Percentiles rank a stretch among this genome's conserved stretches.
Conservation (phyloP, 768 basidiomycete species). For the Russula sp. region DNA sequence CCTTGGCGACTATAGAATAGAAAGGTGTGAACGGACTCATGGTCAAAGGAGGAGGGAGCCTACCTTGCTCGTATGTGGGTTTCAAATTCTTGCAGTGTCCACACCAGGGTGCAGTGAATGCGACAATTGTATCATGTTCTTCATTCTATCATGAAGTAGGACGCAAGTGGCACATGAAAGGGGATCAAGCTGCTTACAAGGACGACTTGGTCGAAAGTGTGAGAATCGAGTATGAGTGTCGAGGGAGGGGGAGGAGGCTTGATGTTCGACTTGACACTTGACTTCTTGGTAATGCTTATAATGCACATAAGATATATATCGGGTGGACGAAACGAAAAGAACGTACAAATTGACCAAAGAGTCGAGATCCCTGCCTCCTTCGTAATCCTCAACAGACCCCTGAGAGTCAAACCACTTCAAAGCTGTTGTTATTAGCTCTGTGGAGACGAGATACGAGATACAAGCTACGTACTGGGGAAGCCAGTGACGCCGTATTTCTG, state of each 20-base stretch:
- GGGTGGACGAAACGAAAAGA: background rate
- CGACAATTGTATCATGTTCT: slow-evolving; percentile 83
- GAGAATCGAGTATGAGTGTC: slow-evolving; percentile 55
- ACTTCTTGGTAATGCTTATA: slow-evolving; percentile 53
- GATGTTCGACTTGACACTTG: slow-evolving; percentile 81
- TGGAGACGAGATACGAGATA: background rate
- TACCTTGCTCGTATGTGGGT: slow-evolving; percentile 77
- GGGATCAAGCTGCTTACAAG: slow-evolving; percentile 36
- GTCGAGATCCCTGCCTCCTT: slow-evolving; percentile 75
- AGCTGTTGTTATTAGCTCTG: slow-evolving; percentile 40
- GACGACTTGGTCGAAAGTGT: slow-evolving; percentile 71
- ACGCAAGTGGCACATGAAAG: background rate
- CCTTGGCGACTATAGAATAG: slow-evolving; percentile 50
- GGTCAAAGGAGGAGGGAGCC: background rate
- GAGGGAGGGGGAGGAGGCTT: slow-evolving; percentile 76
- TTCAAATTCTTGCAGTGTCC: slow-evolving; percentile 93
- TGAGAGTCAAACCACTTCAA: slow-evolving; percentile 84
- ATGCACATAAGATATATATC: background rate
- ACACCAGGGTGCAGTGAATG: slow-evolving; percentile 84
- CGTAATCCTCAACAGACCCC: slow-evolving; percentile 53
- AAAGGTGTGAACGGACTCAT: background rate
- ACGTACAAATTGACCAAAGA: slow-evolving; percentile 68
- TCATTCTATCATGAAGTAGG: slow-evolving; percentile 24
- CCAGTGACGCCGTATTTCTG: slow-evolving; percentile 73
- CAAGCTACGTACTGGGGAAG: slow-evolving; percentile 66